Evolutionary conservation across 306 rosid species (phyloP).

Genomic region (Malus orientalis): DNA sequence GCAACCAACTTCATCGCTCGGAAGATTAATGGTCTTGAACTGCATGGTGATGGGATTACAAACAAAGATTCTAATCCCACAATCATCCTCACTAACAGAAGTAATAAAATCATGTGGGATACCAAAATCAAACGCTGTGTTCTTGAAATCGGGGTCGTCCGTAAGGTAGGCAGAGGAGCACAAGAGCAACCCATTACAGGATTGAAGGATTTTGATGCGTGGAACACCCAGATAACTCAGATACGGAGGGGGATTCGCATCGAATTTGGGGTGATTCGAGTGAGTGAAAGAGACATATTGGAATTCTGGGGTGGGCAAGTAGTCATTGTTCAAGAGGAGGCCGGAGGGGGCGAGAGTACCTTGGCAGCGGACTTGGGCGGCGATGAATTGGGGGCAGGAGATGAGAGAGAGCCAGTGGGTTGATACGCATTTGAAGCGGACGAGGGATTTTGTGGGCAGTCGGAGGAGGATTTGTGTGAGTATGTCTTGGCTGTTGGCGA

Average conservation of each 20-base stretch:
- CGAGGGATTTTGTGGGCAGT: constrained; percentile 13
- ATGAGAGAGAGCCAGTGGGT: constrained; percentile 29
- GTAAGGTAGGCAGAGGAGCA: constrained; percentile 3
- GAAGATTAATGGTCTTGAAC: neutral
- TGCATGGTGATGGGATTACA: constrained; percentile 10
- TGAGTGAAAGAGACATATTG: neutral
- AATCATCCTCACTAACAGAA: neutral
- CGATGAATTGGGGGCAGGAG: constrained; percentile 5
- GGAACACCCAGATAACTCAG: neutral
- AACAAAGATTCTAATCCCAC: neutral
- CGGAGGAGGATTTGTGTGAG: constrained; percentile 12
- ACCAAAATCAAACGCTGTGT: neutral
- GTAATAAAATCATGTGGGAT: neutral
- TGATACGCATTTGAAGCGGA: constrained; percentile 21
- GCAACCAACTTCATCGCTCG: neutral
- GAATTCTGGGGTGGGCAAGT: neutral
- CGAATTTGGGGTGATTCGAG: neutral
- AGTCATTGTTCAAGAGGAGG: neutral
- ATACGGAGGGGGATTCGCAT: neutral
- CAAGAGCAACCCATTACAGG: constrained; percentile 20
- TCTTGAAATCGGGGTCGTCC: neutral
- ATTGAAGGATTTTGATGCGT: constrained; percentile 8
- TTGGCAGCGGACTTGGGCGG: neutral
- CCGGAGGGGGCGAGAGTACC: neutral
- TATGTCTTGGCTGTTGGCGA: constrained; percentile 19